Conservation (phyloP, 202 grass and related monocot species). For the Saccharum hybrid region DNA sequence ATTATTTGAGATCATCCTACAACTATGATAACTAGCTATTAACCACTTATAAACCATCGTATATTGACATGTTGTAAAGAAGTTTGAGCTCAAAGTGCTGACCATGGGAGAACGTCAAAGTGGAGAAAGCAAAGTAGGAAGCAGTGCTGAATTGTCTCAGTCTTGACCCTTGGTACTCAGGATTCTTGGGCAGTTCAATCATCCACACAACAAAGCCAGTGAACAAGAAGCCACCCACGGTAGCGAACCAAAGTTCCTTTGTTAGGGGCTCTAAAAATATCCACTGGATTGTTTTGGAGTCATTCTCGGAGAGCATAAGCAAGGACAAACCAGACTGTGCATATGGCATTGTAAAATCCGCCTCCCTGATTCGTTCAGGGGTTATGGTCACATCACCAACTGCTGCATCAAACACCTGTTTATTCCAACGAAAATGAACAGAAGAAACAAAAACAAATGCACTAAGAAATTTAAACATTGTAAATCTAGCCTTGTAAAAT, state of each 20-base stretch:
- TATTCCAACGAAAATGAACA: not conserved
- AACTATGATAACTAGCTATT: not conserved
- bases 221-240: constrained; percentile 59
- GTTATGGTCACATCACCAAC: constrained; percentile 76
- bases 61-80: not conserved
- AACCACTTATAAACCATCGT: constrained; percentile 2
- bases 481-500: not conserved
- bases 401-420: constrained; percentile 59
- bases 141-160: constrained; percentile 59
- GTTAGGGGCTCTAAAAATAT: constrained; percentile 73
- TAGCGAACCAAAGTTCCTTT: constrained; percentile 61
- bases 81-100: constrained; percentile 16
- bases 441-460: not conserved
- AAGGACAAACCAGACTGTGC: constrained; percentile 59
- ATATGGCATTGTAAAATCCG: constrained; percentile 67
- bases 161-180: constrained; percentile 47
- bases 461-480: not conserved
- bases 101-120: constrained; percentile 73
- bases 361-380: constrained; percentile 43
- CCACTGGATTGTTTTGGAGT: constrained; percentile 52
- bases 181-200: constrained; percentile 62
- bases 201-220: constrained; percentile 73
- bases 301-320: constrained; percentile 55
- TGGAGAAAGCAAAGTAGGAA: constrained; percentile 80
- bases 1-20: not conserved